Evolutionary conservation across 768 basidiomycete genomes (phyloP).

Genomic region (Hygrocybe punicea): DNA sequence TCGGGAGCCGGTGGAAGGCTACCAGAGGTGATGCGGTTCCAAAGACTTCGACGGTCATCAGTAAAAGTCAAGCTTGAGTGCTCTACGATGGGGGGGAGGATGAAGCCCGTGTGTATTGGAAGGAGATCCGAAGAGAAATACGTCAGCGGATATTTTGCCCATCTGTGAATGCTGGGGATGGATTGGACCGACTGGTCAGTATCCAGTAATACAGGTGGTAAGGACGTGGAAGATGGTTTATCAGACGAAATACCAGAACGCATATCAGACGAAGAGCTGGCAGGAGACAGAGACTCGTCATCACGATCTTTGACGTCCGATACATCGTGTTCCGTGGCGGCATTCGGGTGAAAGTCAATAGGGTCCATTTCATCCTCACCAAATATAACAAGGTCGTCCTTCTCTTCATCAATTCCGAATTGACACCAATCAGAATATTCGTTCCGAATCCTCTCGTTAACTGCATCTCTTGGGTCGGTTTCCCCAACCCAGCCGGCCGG

Average conservation of each 20-base stretch:
- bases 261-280: too few relatives aligned
- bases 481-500: conserved; percentile 64
- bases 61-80: background rate
- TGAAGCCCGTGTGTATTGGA: background rate
- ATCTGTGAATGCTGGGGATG: background rate
- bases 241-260: too few relatives aligned
- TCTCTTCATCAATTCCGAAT: conserved; percentile 37
- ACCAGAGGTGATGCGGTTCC: background rate
- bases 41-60: background rate
- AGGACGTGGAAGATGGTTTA: too few relatives aligned
- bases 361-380: conserved; percentile 9
- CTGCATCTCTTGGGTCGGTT: conserved; percentile 51
- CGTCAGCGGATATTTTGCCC: background rate
- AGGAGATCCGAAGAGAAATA: background rate
- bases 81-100: background rate
- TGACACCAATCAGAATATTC: conserved; percentile 34
- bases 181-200: too few relatives aligned
- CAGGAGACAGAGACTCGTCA: too few relatives aligned
- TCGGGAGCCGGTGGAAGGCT: background rate
- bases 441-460: conserved; percentile 47
- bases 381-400: conserved; percentile 31
- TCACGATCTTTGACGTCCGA: too few relatives aligned
- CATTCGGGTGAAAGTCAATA: background rate
- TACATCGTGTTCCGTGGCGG: too few relatives aligned
- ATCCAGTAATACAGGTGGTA: too few relatives aligned